Evolutionary conservation across 2,329 filamentous ascomycete genomes (phyloP).

Genomic region (Venturia pyrina): DNA sequence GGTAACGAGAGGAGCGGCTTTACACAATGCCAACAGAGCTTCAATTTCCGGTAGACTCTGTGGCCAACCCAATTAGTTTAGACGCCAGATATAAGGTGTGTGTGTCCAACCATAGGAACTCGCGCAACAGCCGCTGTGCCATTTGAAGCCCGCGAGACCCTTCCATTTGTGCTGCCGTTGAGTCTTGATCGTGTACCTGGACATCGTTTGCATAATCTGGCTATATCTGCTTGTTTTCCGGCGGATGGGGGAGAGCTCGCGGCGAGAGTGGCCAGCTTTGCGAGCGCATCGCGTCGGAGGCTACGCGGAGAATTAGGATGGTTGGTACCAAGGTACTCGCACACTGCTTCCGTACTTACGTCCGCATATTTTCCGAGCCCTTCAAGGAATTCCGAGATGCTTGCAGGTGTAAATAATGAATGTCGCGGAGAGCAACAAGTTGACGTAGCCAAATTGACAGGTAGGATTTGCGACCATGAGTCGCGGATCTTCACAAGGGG

Average conservation of each 20-base stretch:
- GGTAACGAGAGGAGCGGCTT: slow-evolving; percentile 68
- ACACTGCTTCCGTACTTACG: neutral
- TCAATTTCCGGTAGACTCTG: slow-evolving; percentile 86
- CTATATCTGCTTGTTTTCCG: slow-evolving; percentile 27
- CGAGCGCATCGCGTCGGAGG: slow-evolving; percentile 38
- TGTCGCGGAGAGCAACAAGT: neutral
- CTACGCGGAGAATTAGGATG: slow-evolving; percentile 12
- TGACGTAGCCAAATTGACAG: neutral
- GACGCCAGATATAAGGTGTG: slow-evolving; percentile 10
- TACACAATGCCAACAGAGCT: slow-evolving; percentile 81
- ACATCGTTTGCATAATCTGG: slow-evolving; percentile 32
- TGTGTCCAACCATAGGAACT: slow-evolving; percentile 27
- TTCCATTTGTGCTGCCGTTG: slow-evolving; percentile 10
- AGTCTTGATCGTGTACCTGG: slow-evolving; percentile 12
- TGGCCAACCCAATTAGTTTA: neutral
- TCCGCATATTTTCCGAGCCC: neutral
- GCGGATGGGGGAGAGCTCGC: slow-evolving; percentile 25
- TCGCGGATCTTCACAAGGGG: neutral
- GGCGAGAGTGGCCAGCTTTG: slow-evolving; percentile 40
- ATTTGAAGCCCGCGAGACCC: slow-evolving; percentile 8
- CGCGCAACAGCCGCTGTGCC: slow-evolving; percentile 8
- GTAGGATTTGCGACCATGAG: neutral
- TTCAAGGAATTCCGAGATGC: neutral
- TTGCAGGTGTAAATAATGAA: neutral
- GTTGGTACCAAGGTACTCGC: neutral